Percentiles rank a stretch among this genome's conserved stretches.
These are phyloP conservation scores for Globisporangium splendens DNA, from an alignment of 352 stramenopile species.

Conservation along the genomic window DNA sequence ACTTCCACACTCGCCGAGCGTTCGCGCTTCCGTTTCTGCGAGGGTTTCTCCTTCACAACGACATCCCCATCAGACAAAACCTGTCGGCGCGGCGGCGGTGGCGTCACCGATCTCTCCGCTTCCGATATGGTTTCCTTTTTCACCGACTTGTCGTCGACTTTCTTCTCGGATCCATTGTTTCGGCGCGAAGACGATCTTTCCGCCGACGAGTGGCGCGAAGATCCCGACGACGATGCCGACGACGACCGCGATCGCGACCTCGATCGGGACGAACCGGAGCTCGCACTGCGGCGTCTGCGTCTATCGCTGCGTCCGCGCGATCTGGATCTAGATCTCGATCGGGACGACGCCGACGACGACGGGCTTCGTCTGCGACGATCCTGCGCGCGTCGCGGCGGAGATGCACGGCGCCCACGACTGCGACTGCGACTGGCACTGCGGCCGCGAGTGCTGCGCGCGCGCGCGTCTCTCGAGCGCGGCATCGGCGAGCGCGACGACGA, in stretches of 20 bases:
- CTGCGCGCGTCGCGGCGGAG: neutral
- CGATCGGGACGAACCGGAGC: conserved; percentile 1
- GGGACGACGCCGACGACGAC: neutral
- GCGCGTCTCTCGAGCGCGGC: neutral
- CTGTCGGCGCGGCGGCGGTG: conserved; percentile 2
- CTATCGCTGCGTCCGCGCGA: neutral
- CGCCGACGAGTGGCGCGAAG: conserved; percentile 8
- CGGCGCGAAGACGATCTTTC: conserved; percentile 8
- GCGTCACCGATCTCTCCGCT: conserved; percentile 10
- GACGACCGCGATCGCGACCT: conserved; percentile 18
- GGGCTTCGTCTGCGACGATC: no score
- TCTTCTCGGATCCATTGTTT: neutral
- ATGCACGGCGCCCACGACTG: conserved; percentile 1
- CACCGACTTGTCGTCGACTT: neutral
- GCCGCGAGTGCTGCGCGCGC: neutral
- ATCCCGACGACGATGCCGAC: conserved; percentile 16
- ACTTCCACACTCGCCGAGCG: conserved; percentile 7
- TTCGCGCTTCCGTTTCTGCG: conserved; percentile 13
- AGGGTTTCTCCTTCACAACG: neutral
- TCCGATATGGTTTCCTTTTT: neutral
- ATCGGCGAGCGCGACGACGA: conserved; percentile 4
- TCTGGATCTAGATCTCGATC: neutral
- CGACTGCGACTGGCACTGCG: conserved; percentile 3
- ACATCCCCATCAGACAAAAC: neutral
- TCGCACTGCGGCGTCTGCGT: neutral